Evolutionary conservation across 2,329 filamentous ascomycete species (phyloP), one percentile per base, ranked within the genome.

Genomic region (Epichloe typhina): DNA sequence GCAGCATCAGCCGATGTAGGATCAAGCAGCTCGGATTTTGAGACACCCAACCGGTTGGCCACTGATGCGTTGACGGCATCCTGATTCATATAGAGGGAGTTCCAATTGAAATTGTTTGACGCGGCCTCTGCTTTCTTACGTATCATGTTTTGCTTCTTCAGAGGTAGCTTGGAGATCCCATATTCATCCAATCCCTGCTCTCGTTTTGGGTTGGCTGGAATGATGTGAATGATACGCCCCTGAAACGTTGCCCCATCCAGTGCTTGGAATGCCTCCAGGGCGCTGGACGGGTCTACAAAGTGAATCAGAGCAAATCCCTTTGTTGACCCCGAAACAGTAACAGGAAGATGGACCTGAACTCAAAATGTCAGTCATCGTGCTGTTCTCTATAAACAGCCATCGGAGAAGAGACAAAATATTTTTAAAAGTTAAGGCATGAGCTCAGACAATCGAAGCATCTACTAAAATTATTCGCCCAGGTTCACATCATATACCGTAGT

Each of bases 11-110:
- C 83, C 53, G 88, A 95, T 4, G 91, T 95, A n/a, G 91, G 93
- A 68, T 98, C 91, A 44, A 98, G 75, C 52, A 98, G 70, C 60
- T 95, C 89, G 11, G 88, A 83, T 72, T 98, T 98, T 50, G 86
- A 84, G 52, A 98, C 80, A 45, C 91, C 90, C 52, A 98, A 75
- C 50, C 90, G 84, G 62, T 84, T 81, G 46, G 93, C 88, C 54
- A 95, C 81, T 5, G 90, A 94, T 46, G 87, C 82, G 69, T 96
- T 90, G 49, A 98, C 89, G 47, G 93, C 88, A 71, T 98, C 90
- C 70, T 88, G 86, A 68, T 86, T 96, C 86, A 98, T 94, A 68
- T 93, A 98, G n/a, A 98, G 74, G n/a, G 90, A 91, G 72, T 98
- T 98, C 93, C 93, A 98, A 65, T 91, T 95, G 70, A 97, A 97